Base-by-base conservation (phyloP, 2,329 filamentous ascomycete species). In the Colletotrichum ledebouriae region DNA sequence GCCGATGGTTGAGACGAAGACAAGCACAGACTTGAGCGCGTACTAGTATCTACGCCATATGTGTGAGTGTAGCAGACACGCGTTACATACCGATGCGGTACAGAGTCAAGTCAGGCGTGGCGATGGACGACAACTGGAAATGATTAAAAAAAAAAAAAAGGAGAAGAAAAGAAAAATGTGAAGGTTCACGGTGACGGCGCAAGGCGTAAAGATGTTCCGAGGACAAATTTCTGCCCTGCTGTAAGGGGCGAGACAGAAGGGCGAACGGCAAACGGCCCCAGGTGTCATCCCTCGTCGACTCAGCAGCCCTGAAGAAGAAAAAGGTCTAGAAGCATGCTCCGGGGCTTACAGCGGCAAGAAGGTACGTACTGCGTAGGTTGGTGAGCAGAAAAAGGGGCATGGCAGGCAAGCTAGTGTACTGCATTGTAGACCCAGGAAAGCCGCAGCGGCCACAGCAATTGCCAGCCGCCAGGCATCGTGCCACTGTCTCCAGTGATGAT, bases 251-350 rank as follows among this genome's bases (percentile, higher is more conserved):
- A 61, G 37, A 37, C 39, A 53, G 44, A 42, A 20, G 44, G 50
- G 59, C 37, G 57, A 50, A 37, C 20, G 29, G 46, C 22, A 15
- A 37, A 20, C 17, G 25, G 17, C 55, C 33, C 42, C 46, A 44
- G 46, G 25, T 64, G 62, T 37, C 55, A 59, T 34, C n/a, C 46
- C 22, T 52, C 44, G 15, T 15, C 29, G 29, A 11, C 29, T 44
- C 39, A 55, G 56, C 33, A 41, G 58, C 33, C n/a, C 22, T 17
- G 39, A 39, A 42, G 58, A 66, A 66, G 22, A 62, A 49, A 58
- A 29, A 29, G 29, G 29, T 66, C 63, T 66, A 62, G 63, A 66
- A 66, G 63, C 58, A 66, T 44, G 57, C 63, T 62, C 63, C 57
- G 42, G 49, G 50, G 50, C 58, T 39, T 29, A 25, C 62, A 37